phyloP scores from a whole-genome alignment of 2,329 filamentous ascomycete genomes.

The Emmonsia crescens region DNA sequence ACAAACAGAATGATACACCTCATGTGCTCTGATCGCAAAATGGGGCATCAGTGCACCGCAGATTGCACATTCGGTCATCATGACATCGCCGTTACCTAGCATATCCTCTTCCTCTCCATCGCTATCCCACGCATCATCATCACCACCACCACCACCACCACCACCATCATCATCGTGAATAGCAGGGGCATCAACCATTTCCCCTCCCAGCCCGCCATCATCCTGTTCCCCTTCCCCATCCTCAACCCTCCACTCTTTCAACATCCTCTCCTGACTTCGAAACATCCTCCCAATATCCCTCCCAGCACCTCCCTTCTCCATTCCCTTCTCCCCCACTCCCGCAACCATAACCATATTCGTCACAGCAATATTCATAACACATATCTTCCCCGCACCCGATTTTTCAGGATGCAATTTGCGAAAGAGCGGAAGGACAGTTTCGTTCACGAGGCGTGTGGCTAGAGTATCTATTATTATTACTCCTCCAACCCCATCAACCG shows the following conservation, averaged over 20 bases:
- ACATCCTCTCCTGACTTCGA: conserved; percentile 52
- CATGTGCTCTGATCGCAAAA: conserved; percentile 42
- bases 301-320: conserved; percentile 46
- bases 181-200: neutral
- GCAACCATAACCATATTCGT: conserved; percentile 75
- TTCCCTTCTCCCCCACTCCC: conserved; percentile 43
- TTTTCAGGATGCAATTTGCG: conserved; percentile 60
- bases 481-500: neutral
- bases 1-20: conserved; percentile 33
- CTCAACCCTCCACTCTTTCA: conserved; percentile 16
- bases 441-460: conserved; percentile 54
- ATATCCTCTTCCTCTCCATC: conserved; percentile 26
- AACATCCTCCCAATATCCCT: conserved; percentile 80
- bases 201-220: neutral
- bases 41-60: conserved; percentile 39
- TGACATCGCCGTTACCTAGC: conserved; percentile 13
- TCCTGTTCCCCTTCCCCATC: conserved; percentile 3
- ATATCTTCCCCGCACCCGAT: conserved; percentile 60
- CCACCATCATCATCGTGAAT: neutral
- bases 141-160: conserved; percentile 11
- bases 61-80: conserved; percentile 27
- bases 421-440: conserved; percentile 61
- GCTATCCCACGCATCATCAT: conserved; percentile 26
- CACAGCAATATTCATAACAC: conserved; percentile 75
- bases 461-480: conserved; percentile 33